Conservation (phyloP, 768 basidiomycete genomes). For the Termitomyces sp. region DNA sequence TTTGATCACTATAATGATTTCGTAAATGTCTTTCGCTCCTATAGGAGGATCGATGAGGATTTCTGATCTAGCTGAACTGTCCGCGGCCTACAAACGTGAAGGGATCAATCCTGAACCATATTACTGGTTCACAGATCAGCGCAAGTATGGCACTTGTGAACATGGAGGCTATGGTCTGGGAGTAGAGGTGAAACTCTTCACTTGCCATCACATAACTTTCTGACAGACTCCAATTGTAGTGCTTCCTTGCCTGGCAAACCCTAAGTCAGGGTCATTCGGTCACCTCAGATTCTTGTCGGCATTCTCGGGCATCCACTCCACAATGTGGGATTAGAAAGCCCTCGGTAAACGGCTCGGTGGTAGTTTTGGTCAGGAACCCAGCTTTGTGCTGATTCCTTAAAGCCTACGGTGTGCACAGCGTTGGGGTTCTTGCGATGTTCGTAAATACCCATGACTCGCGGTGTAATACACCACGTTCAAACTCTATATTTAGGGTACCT, state of each 20-base stretch:
- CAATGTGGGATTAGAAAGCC: neutral
- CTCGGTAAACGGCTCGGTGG: slow-evolving; percentile 28
- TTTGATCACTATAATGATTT: neutral
- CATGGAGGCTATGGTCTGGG: slow-evolving; percentile 99
- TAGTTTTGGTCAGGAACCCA: neutral
- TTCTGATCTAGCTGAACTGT: slow-evolving; percentile 77
- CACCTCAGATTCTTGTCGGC: neutral
- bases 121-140: slow-evolving; percentile 97
- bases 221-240: slow-evolving; percentile 41
- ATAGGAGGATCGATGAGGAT: slow-evolving; percentile 90
- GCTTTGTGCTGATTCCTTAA: neutral
- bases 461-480: neutral
- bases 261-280: neutral
- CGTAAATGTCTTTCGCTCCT: neutral
- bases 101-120: slow-evolving; percentile 88
- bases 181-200: slow-evolving; percentile 59
- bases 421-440: slow-evolving; percentile 1
- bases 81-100: slow-evolving; percentile 87
- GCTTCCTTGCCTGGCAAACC: slow-evolving; percentile 96
- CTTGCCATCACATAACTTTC: neutral
- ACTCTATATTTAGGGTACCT: slow-evolving; percentile 21
- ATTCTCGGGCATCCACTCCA: neutral
- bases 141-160: slow-evolving; percentile 97
- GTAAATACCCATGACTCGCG: slow-evolving; percentile 13
- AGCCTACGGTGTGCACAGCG: neutral